phyloP scores from a whole-genome alignment of 2,329 filamentous ascomycete species.

The Botrytis aclada region DNA sequence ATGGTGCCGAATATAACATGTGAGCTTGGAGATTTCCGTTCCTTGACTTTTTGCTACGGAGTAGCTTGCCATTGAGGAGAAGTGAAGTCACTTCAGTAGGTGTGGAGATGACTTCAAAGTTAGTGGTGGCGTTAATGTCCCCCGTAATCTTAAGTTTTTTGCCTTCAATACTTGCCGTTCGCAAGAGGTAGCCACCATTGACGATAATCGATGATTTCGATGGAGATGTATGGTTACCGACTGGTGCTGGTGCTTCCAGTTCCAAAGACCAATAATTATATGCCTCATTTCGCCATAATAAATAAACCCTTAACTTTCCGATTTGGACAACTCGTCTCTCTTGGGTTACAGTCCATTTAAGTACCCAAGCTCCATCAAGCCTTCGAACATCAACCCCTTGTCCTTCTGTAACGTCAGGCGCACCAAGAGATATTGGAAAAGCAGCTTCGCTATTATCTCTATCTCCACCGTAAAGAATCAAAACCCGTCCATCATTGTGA shows the following conservation, averaged over 20 bases:
- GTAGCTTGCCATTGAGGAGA: slow-evolving; percentile 30
- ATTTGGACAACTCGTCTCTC: slow-evolving; percentile 48
- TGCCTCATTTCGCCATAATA: slow-evolving; percentile 56
- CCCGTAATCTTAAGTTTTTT: slow-evolving; percentile 58
- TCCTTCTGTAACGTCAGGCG: slow-evolving; percentile 7
- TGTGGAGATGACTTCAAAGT: slow-evolving; percentile 56
- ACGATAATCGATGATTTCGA: slow-evolving; percentile 47
- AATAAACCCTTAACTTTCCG: slow-evolving; percentile 28
- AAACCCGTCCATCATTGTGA: slow-evolving; percentile 47
- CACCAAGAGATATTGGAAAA: slow-evolving; percentile 7
- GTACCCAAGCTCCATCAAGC: slow-evolving; percentile 39
- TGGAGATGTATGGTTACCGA: slow-evolving; percentile 16
- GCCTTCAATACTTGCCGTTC: slow-evolving; percentile 53
- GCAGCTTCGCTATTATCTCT: slow-evolving; percentile 58
- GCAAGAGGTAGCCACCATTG: slow-evolving; percentile 60
- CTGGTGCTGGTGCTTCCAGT: slow-evolving; percentile 2
- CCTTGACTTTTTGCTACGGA: slow-evolving; percentile 50
- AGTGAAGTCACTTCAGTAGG: slow-evolving; percentile 42
- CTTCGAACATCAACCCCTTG: background rate
- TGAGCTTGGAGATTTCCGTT: slow-evolving; percentile 40
- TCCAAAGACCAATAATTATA: slow-evolving; percentile 61
- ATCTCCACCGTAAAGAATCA: slow-evolving; percentile 60
- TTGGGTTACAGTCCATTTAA: slow-evolving; percentile 51
- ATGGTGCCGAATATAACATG: slow-evolving; percentile 49
- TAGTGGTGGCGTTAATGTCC: slow-evolving; percentile 62